Conservation (phyloP, 257 asterid genomes). For the Verbena officinalis region DNA sequence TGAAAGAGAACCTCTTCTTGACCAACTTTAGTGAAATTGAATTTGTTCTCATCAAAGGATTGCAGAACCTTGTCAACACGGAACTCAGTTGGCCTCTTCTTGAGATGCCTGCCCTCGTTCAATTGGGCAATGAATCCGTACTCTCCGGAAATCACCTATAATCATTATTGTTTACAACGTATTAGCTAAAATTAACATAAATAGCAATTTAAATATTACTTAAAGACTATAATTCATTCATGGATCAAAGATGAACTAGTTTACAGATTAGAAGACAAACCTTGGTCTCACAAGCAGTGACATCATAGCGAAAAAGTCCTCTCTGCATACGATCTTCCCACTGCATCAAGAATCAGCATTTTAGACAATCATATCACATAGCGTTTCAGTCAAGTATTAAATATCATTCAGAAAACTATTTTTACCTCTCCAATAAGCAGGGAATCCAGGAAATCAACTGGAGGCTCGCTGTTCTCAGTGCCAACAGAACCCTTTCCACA, state of each 20-base stretch:
- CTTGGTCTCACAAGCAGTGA: constrained; percentile 98
- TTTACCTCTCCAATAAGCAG: constrained; percentile 77
- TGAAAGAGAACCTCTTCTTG: constrained; percentile 96
- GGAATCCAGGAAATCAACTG: constrained; percentile 64
- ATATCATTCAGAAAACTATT: not conserved
- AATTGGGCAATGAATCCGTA: constrained; percentile 90
- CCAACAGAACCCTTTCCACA: constrained; percentile 35
- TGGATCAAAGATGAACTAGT: no score
- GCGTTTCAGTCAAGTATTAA: not conserved
- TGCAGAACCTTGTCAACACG: constrained; percentile 91
- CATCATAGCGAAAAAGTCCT: constrained; percentile 97
- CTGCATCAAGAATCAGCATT: constrained; percentile 43
- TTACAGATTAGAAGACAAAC: constrained; percentile 32
- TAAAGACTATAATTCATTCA: not conserved
- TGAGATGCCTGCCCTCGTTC: constrained; percentile 96
- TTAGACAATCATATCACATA: constrained; percentile 23
- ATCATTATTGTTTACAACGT: not conserved
- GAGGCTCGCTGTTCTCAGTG: constrained; percentile 46
- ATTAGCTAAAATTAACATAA: not conserved
- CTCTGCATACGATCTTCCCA: constrained; percentile 97
- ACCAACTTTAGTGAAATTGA: constrained; percentile 94
- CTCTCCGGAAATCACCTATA: constrained; percentile 91
- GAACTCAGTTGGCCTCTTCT: constrained; percentile 98
- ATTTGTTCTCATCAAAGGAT: constrained; percentile 88
- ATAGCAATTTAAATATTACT: not conserved